Evolutionary conservation across 257 asterid species (phyloP).

Genomic region (Paulownia fortunei): DNA sequence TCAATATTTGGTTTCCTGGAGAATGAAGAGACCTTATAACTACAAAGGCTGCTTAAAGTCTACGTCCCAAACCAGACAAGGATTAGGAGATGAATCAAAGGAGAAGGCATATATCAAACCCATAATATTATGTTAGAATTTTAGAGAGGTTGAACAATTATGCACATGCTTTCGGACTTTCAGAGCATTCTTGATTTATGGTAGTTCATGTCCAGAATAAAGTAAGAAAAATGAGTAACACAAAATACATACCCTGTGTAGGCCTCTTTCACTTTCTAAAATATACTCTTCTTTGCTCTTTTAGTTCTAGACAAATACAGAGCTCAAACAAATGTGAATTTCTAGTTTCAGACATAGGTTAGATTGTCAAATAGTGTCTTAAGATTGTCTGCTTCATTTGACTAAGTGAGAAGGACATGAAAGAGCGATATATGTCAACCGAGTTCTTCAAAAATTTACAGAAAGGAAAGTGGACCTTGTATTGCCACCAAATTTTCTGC

Average conservation of each 20-base stretch:
- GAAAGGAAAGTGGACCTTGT: slow-evolving; percentile 61
- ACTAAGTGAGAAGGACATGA: background rate
- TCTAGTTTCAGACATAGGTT: background rate
- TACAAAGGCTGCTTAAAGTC: slow-evolving; percentile 5
- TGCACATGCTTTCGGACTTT: background rate
- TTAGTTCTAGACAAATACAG: slow-evolving; percentile 16
- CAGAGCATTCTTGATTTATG: slow-evolving; percentile 9
- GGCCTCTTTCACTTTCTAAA: background rate
- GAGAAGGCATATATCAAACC: background rate
- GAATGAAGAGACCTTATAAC: background rate
- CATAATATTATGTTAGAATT: background rate
- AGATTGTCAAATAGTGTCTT: slow-evolving; percentile 4
- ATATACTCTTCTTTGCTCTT: slow-evolving; percentile 7
- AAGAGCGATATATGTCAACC: slow-evolving; percentile 10
- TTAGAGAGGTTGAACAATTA: background rate
- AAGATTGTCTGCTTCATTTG: slow-evolving; percentile 7
- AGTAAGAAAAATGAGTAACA: background rate
- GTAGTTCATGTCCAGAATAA: slow-evolving; percentile 2
- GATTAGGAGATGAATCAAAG: background rate
- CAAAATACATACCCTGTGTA: background rate
- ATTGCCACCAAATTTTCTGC: slow-evolving; percentile 97
- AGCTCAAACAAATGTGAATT: background rate
- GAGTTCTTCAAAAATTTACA: background rate
- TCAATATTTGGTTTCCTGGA: background rate
- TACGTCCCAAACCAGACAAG: slow-evolving; percentile 6